Percentiles rank a stretch among this genome's conserved stretches.
phyloP scores from a whole-genome alignment of 345 rosid species.

The Viola odorata region DNA sequence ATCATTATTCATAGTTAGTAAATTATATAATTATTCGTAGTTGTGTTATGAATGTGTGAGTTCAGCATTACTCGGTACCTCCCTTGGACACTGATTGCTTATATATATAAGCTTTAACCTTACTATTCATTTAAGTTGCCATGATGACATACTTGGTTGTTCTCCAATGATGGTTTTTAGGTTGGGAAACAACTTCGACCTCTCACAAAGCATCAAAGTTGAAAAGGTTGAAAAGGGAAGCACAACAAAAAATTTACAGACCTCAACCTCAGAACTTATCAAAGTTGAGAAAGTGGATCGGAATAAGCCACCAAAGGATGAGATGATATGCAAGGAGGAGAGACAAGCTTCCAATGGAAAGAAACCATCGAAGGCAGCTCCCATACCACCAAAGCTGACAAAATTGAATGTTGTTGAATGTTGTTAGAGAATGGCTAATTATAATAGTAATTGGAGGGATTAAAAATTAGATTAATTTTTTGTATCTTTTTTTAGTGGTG shows the following conservation, averaged over 20 bases:
- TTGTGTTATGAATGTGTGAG: too few relatives aligned
- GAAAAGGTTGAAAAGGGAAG: slow-evolving; percentile 35
- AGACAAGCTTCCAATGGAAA: slow-evolving; percentile 31
- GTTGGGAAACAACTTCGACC: slow-evolving; percentile 87
- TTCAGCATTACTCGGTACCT: too few relatives aligned
- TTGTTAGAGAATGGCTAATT: too few relatives aligned
- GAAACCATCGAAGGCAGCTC: slow-evolving; percentile 35
- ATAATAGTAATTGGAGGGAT: too few relatives aligned
- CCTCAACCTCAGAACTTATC: slow-evolving; percentile 26
- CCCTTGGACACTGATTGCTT: too few relatives aligned
- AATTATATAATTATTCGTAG: too few relatives aligned
- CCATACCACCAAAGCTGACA: slow-evolving; percentile 60
- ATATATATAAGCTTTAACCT: too few relatives aligned
- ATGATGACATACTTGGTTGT: background rate
- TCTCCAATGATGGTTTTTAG: slow-evolving; percentile 21
- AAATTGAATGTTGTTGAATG: too few relatives aligned
- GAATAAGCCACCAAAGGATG: slow-evolving; percentile 33
- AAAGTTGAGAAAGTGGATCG: slow-evolving; percentile 35
- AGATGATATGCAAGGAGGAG: slow-evolving; percentile 35
- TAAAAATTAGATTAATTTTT: too few relatives aligned
- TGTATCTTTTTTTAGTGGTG: too few relatives aligned
- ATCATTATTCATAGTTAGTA: too few relatives aligned
- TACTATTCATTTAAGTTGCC: background rate
- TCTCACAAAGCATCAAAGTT: slow-evolving; percentile 73
- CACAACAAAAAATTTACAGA: slow-evolving; percentile 34